Evolutionary conservation across 148 eudicot species (phyloP).

Genomic region (Polygonum maritimum): DNA sequence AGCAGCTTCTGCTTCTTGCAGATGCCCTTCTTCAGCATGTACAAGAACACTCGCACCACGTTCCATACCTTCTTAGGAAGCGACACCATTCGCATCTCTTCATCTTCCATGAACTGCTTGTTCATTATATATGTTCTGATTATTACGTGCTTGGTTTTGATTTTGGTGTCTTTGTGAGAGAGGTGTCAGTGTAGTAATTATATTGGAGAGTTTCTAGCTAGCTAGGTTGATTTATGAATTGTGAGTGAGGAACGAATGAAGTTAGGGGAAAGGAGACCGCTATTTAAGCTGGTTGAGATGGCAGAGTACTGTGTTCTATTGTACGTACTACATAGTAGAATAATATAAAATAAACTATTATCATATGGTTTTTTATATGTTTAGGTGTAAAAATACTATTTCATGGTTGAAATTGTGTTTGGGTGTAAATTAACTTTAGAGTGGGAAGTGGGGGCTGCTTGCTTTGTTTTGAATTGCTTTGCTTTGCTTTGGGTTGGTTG

Average conservation of each 20-base stretch:
- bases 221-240: neutral
- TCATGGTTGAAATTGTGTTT: neutral
- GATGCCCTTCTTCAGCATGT: slow-evolving; percentile 59
- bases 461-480: neutral
- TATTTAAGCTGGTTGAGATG: neutral
- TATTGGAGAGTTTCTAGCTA: neutral
- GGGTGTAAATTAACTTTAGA: neutral
- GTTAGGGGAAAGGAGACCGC: neutral
- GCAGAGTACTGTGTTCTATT: neutral
- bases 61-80: slow-evolving; percentile 36
- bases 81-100: slow-evolving; percentile 14
- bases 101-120: neutral
- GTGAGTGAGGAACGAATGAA: neutral
- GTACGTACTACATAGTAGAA: neutral
- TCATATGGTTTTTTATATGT: too few relatives aligned
- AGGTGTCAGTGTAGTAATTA: too few relatives aligned
- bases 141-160: neutral
- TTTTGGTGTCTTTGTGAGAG: neutral
- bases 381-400: too few relatives aligned
- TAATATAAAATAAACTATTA: neutral
- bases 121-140: neutral
- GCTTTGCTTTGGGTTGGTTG: neutral
- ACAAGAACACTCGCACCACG: slow-evolving; percentile 32
- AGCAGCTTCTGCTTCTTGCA: slow-evolving; percentile 37
- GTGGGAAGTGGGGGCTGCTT: neutral